A percentile compares a stretch with the other conserved stretches of the same genome.
phyloP scores from a whole-genome alignment of 495 filamentous ascomycete species.

The Hypoxylon intermedium region DNA sequence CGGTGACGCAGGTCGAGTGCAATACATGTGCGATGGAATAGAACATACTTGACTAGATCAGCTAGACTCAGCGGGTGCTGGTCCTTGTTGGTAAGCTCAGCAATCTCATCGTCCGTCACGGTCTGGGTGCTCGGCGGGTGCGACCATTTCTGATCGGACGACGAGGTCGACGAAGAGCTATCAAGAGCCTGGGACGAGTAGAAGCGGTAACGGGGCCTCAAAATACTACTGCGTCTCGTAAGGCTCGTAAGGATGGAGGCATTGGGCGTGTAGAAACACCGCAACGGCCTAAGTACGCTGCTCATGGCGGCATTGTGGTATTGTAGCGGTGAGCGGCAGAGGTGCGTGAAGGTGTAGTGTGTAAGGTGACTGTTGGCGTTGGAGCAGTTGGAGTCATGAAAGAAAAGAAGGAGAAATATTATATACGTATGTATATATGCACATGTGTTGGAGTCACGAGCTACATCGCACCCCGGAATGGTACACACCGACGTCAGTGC shows the following conservation, averaged over 20 bases:
- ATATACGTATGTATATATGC: not conserved
- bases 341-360: not conserved
- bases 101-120: constrained; percentile 71
- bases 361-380: not conserved
- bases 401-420: constrained; percentile 6
- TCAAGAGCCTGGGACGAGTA: constrained; percentile 28
- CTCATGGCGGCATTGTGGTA: constrained; percentile 57
- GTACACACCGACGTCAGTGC: constrained; percentile 24
- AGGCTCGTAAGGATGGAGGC: constrained; percentile 39
- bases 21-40: no score
- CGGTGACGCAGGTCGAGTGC: no score
- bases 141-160: constrained; percentile 45
- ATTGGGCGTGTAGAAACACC: constrained; percentile 44
- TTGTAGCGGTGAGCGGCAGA: constrained; percentile 13
- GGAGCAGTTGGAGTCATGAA: constrained; percentile 27
- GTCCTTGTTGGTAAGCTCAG: constrained; percentile 75
- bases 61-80: constrained; percentile 83
- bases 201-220: constrained; percentile 16
- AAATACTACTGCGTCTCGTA: constrained; percentile 7
- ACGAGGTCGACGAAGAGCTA: constrained; percentile 32
- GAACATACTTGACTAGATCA: constrained; percentile 80
- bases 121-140: constrained; percentile 48
- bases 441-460: constrained; percentile 29
- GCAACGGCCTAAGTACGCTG: constrained; percentile 45
- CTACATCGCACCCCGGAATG: constrained; percentile 11